These are phyloP conservation scores for Eimeria zaria DNA, from an alignment of 169 alveolate genomes.

Conservation along the genomic window DNA sequence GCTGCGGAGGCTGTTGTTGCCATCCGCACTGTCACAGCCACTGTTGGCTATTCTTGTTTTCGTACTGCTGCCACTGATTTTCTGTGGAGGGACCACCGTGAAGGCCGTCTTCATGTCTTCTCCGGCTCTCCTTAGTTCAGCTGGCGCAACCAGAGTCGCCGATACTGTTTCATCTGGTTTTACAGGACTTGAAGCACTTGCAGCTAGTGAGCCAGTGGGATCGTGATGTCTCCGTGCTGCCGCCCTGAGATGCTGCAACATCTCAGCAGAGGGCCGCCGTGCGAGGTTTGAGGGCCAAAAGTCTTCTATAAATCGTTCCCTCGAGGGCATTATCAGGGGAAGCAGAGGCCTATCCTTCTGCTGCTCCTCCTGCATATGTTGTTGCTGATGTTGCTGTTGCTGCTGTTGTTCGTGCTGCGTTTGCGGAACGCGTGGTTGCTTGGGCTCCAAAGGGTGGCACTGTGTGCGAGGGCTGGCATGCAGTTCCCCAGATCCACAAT, in stretches of 20 bases:
- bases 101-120: neutral
- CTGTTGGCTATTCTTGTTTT: neutral
- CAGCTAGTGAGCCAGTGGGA: neutral
- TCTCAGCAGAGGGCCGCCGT: conserved; percentile 27
- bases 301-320: neutral
- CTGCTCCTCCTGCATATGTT: neutral
- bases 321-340: neutral
- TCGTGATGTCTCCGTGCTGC: neutral
- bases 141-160: neutral
- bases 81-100: neutral
- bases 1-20: neutral
- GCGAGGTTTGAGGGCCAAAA: neutral
- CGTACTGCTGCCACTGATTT: neutral
- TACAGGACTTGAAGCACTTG: neutral
- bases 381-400: neutral
- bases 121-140: neutral
- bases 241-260: conserved; percentile 37
- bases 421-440: neutral
- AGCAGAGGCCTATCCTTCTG: neutral
- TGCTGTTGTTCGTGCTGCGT: neutral
- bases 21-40: conserved; percentile 7
- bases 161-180: neutral
- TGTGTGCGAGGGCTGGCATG: neutral
- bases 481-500: neutral
- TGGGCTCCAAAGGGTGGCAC: conserved; percentile 3